Evolutionary conservation across 1,284 basidiomycete genomes (phyloP), one percentile per base, ranked within the genome.

Genomic region (Trichosporon sp.): DNA sequence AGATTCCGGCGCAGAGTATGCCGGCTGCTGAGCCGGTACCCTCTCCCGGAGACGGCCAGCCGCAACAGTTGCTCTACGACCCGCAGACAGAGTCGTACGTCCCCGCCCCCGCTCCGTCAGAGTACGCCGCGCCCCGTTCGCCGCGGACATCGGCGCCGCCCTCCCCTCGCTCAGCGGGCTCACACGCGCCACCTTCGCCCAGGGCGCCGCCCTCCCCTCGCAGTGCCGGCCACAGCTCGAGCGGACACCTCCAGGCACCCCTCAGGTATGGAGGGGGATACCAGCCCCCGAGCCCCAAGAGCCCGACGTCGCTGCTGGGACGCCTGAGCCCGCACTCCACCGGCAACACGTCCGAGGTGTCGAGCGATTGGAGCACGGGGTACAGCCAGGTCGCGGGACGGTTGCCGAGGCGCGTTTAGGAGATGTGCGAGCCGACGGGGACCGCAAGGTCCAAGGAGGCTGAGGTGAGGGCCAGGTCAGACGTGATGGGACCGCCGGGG

Each of bases 311-410:
- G 21, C 10, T 12, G 2, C 59, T 63, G 1, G 16, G 31, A 1
- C 59, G 31, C 4, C 59, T 35, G 26, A 26, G 26, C 26, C 26
- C 26, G 26, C 59, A n/a, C 32, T 14, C 35, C 59, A 63, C 59
- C 14, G 59, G 59, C 14, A 40, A 40, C 38, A 63, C 59, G 31
- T 37, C 32, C 31, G 59, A 63, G 4, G 59, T 63, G 6, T 63
- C 59, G 32, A 40, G 38, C 38, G 59, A 63, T 4, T 63, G 59
- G 59, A 63, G 59, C 59, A 63, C 59, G 59, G 59, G 59, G 3
- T 63, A 63, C 35, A n/a, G 32, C 1, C 16, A 32, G 10, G 31
- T 63, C 31, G 32, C 32, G 4, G 59, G 59, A 5, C 59, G 59
- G 12, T 32, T 63, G 59, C 59, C 59, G 31, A 32, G 59, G 31